Evolutionary conservation across 208 protist species (phyloP).

Genomic region (Trichomonas gallinae): DNA sequence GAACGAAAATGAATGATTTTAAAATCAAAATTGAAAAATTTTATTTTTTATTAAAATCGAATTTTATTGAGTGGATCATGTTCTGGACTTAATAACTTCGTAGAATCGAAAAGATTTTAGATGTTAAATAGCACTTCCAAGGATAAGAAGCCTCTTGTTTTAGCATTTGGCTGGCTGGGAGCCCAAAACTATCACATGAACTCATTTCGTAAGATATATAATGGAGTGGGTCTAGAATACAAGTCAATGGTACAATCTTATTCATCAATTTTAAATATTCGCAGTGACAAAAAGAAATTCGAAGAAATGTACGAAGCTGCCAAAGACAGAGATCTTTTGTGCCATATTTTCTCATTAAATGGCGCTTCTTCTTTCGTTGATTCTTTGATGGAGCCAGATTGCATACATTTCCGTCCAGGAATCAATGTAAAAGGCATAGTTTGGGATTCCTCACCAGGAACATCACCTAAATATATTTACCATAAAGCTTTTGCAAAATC

Average conservation of each 20-base stretch:
- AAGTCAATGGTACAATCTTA: background rate
- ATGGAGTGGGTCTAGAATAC: background rate
- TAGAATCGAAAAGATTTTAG: too few relatives aligned
- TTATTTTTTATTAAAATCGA: too few relatives aligned
- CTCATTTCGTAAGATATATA: background rate
- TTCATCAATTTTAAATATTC: background rate
- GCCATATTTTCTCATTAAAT: constrained; percentile 11
- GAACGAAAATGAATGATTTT: too few relatives aligned
- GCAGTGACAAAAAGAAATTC: background rate
- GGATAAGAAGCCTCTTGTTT: background rate
- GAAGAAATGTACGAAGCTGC: background rate
- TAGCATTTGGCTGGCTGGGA: background rate
- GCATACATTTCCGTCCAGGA: background rate
- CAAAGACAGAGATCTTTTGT: background rate
- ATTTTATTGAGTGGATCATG: too few relatives aligned
- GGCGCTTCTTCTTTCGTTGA: background rate
- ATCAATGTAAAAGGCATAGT: background rate
- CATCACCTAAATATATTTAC: background rate
- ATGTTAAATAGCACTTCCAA: too few relatives aligned
- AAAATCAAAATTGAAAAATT: too few relatives aligned
- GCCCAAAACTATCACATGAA: background rate
- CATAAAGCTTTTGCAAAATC: background rate
- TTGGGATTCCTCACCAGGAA: background rate
- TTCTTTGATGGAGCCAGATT: background rate
- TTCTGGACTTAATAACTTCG: too few relatives aligned